Conservation (phyloP, 2,329 filamentous ascomycete genomes). For the Sclerotiophoma versabilis region DNA sequence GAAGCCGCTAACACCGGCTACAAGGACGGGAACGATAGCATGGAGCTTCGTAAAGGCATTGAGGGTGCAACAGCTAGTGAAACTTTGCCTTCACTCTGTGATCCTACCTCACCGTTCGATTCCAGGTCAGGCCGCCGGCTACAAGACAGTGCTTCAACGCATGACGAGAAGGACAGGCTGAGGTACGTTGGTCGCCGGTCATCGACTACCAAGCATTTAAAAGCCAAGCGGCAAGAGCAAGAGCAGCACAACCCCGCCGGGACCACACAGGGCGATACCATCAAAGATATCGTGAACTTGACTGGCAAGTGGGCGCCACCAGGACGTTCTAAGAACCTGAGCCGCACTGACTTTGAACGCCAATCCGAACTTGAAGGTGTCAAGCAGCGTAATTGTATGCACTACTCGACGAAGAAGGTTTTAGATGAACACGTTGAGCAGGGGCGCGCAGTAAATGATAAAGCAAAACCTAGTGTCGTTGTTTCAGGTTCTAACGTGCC, state of each 20-base stretch:
- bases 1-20: constrained; percentile 22
- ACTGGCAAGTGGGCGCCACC: not conserved
- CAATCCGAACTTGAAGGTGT: not conserved
- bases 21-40: constrained; percentile 27
- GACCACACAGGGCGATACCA: not conserved
- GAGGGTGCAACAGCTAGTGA: not conserved
- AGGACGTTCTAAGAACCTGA: not conserved
- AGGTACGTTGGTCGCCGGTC: not conserved
- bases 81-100: not conserved
- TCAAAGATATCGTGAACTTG: not conserved
- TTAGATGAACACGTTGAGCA: not conserved
- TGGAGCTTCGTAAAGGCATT: constrained; percentile 23
- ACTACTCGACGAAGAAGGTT: not conserved
- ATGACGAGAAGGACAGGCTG: constrained; percentile 3
- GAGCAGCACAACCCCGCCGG: not conserved
- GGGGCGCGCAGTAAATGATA: not conserved
- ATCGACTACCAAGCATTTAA: not conserved
- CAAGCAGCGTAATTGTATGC: not conserved
- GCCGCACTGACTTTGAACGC: not conserved
- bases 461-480: not conserved
- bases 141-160: constrained; percentile 5
- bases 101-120: not conserved
- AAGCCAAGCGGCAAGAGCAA: not conserved
- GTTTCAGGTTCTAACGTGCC: not conserved
- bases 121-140: not conserved